A percentile compares a stretch with the other conserved stretches of the same genome.
Evolutionary conservation across 305 asterid genomes (phyloP).

Genomic region (Fraxinus sp.): DNA sequence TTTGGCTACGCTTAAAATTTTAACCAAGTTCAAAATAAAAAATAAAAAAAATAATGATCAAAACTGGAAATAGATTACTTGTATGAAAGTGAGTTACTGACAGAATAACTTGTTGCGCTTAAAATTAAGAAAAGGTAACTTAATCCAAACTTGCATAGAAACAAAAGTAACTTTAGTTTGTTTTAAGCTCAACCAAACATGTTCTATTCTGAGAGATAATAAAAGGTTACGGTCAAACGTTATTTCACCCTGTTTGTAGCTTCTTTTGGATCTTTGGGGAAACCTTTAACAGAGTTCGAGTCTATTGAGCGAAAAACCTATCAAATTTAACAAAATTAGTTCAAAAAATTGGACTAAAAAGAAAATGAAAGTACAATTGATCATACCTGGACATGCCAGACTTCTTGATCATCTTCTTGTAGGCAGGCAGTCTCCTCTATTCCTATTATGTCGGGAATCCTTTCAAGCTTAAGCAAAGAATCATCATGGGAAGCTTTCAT

Average conservation of each 20-base stretch:
- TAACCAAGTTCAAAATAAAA: background rate
- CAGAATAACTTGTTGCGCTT: background rate
- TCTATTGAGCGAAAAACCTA: conserved; percentile 81
- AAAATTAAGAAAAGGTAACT: background rate
- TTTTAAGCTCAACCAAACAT: background rate
- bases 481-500: conserved; percentile 62
- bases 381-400: conserved; percentile 83
- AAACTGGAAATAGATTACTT: background rate
- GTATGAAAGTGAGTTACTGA: background rate
- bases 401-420: conserved; percentile 49
- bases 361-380: background rate
- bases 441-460: conserved; percentile 70
- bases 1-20: background rate
- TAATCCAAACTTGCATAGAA: background rate
- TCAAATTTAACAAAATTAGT: conserved; percentile 17
- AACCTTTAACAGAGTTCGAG: conserved; percentile 70
- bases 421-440: conserved; percentile 42
- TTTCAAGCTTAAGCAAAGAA: conserved; percentile 67
- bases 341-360: conserved; percentile 12
- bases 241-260: conserved; percentile 53
- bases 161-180: background rate
- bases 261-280: conserved; percentile 64
- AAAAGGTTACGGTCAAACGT: background rate
- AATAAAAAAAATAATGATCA: background rate
- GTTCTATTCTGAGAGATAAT: background rate